Conservation (phyloP, 176 grass and related monocot genomes). For the Avena atlantica region DNA sequence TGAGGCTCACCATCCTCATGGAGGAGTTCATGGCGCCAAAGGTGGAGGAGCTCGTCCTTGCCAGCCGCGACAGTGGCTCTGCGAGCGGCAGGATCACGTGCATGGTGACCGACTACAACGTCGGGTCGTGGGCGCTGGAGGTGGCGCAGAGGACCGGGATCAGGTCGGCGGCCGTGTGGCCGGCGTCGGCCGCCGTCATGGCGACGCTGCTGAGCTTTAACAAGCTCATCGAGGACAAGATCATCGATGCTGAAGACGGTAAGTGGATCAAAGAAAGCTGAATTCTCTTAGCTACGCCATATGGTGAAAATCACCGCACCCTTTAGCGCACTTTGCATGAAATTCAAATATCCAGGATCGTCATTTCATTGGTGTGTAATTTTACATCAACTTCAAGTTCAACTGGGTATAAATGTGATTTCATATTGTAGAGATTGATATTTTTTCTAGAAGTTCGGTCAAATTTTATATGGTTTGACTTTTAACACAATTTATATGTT, state of each 20-base stretch:
- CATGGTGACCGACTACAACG: slow-evolving; percentile 46
- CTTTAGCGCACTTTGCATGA: too few species aligned
- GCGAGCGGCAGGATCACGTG: slow-evolving; percentile 42
- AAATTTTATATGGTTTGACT: too few species aligned
- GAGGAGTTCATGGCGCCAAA: slow-evolving; percentile 39
- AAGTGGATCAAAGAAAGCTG: neutral
- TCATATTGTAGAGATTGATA: too few species aligned
- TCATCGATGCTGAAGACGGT: slow-evolving; percentile 56
- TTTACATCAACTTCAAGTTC: too few species aligned
- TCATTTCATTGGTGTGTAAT: too few species aligned
- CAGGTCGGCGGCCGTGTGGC: slow-evolving; percentile 28
- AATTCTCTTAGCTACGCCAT: neutral
- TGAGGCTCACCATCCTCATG: slow-evolving; percentile 35
- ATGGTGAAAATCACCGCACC: too few species aligned
- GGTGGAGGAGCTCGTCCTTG: slow-evolving; percentile 45
- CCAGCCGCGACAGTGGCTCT: neutral
- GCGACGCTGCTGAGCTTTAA: slow-evolving; percentile 32
- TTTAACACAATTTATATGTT: too few species aligned
- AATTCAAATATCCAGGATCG: too few species aligned
- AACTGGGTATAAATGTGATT: too few species aligned
- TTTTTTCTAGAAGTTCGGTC: too few species aligned
- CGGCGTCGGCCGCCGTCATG: slow-evolving; percentile 29
- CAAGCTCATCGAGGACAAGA: slow-evolving; percentile 45
- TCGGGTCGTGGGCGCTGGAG: slow-evolving; percentile 43
- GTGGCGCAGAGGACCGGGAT: slow-evolving; percentile 37